A percentile compares a stretch with the other conserved stretches of the same genome.
Conservation (phyloP, 2,329 filamentous ascomycete genomes). For the Sporothrix phasma region DNA sequence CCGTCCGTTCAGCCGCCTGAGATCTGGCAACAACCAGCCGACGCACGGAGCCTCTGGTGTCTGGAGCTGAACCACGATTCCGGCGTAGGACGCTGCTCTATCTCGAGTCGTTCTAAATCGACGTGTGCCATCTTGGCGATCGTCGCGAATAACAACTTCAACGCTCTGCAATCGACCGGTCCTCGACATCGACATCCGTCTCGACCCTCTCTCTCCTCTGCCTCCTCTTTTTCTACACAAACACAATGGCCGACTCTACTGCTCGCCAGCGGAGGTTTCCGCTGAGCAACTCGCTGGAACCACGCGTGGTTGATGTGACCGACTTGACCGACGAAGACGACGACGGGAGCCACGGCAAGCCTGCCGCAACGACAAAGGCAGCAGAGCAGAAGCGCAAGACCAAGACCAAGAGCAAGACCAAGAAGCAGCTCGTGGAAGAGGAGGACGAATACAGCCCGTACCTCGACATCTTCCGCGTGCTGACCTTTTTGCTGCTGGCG, state of each 20-base stretch:
- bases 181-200: background rate
- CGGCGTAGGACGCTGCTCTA: too few species aligned
- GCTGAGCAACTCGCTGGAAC: too few species aligned
- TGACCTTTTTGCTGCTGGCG: conserved; percentile 56
- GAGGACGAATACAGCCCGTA: conserved; percentile 49
- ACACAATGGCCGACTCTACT: background rate
- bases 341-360: background rate
- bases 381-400: background rate
- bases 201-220: background rate
- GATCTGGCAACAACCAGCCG: background rate
- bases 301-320: background rate
- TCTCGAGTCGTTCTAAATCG: background rate
- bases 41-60: background rate
- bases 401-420: conserved; percentile 8
- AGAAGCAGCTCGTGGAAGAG: conserved; percentile 37
- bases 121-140: background rate
- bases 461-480: conserved; percentile 59
- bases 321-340: conserved; percentile 5
- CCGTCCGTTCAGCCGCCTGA: background rate
- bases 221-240: too few species aligned
- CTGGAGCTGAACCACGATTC: background rate
- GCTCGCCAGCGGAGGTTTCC: conserved; percentile 11
- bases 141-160: background rate
- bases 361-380: conserved; percentile 17
- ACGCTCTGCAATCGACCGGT: background rate